Evolutionary conservation across 2,329 filamentous ascomycete species (phyloP).

Genomic region (Stagonosporopsis chrysanthemi): DNA sequence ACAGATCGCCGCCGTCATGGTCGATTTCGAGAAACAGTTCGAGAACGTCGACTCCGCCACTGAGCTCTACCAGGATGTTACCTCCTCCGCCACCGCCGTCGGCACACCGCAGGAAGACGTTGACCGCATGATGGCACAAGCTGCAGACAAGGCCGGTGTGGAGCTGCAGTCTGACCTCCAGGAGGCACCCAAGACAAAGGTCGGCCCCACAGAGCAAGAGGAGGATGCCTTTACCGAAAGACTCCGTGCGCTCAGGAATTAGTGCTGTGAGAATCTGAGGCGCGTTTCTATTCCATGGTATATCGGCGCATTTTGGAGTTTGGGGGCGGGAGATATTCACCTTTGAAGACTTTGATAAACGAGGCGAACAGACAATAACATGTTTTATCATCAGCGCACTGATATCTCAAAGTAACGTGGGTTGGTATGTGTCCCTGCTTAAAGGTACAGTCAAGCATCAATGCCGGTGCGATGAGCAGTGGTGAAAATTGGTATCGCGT

Average conservation of each 20-base stretch:
- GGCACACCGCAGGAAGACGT: constrained; percentile 84
- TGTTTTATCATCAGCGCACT: background rate
- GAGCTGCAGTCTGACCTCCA: constrained; percentile 80
- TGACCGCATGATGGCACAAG: constrained; percentile 82
- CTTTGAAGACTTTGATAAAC: background rate
- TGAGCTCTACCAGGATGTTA: constrained; percentile 85
- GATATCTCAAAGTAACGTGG: too few relatives aligned
- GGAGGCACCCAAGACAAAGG: constrained; percentile 63
- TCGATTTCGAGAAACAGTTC: constrained; percentile 67
- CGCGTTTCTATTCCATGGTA: background rate
- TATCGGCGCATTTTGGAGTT: constrained; percentile 19
- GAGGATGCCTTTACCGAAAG: constrained; percentile 75
- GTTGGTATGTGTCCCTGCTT: too few relatives aligned
- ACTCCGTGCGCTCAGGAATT: constrained; percentile 62
- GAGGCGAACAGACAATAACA: background rate
- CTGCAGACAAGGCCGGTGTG: constrained; percentile 87
- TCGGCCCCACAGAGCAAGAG: constrained; percentile 76
- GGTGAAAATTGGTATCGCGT: too few relatives aligned
- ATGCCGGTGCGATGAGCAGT: too few relatives aligned
- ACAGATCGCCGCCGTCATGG: constrained; percentile 71
- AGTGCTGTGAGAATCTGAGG: background rate
- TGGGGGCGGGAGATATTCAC: constrained; percentile 3
- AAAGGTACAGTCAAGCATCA: too few relatives aligned
- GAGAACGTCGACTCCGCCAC: constrained; percentile 61
- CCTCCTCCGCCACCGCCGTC: constrained; percentile 76